Evolutionary conservation across 345 rosid species (phyloP).

Genomic region (Aquilaria yunnanensis): DNA sequence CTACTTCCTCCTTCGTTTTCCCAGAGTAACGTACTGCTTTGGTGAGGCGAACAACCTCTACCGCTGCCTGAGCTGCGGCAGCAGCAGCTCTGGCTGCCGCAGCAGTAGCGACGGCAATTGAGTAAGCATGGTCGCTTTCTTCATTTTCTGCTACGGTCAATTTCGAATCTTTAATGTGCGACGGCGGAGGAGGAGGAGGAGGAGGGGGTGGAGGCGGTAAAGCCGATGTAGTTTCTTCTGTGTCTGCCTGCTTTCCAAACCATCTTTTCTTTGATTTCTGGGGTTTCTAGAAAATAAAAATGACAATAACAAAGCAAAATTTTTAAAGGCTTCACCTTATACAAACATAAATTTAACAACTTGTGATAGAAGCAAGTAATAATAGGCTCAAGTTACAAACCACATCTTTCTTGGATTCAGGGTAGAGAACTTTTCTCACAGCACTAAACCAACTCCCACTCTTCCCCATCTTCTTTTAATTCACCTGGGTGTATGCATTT

Average conservation of each 20-base stretch:
- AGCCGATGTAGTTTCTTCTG: conserved; percentile 23
- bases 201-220: conserved; percentile 12
- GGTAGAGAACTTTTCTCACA: conserved; percentile 63
- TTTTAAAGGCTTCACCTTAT: neutral
- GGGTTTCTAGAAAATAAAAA: conserved; percentile 26
- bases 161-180: conserved; percentile 31
- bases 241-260: conserved; percentile 44
- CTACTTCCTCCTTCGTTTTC: conserved; percentile 33
- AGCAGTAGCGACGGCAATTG: conserved; percentile 64
- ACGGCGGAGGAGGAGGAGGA: conserved; percentile 19
- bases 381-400: conserved; percentile 17
- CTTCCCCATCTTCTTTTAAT: conserved; percentile 49
- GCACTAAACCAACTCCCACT: conserved; percentile 72
- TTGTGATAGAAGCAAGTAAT: neutral
- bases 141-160: conserved; percentile 41
- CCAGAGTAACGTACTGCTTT: conserved; percentile 35
- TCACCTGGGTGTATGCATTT: conserved; percentile 13
- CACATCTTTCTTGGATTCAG: conserved; percentile 45
- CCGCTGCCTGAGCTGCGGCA: conserved; percentile 24
- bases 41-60: conserved; percentile 42
- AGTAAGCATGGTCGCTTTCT: conserved; percentile 52
- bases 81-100: conserved; percentile 61
- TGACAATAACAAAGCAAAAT: neutral
- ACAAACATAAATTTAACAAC: neutral
- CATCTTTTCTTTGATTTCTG: conserved; percentile 46